Base-by-base conservation (phyloP, 495 filamentous ascomycete genomes). In the Xylaria acuta region DNA sequence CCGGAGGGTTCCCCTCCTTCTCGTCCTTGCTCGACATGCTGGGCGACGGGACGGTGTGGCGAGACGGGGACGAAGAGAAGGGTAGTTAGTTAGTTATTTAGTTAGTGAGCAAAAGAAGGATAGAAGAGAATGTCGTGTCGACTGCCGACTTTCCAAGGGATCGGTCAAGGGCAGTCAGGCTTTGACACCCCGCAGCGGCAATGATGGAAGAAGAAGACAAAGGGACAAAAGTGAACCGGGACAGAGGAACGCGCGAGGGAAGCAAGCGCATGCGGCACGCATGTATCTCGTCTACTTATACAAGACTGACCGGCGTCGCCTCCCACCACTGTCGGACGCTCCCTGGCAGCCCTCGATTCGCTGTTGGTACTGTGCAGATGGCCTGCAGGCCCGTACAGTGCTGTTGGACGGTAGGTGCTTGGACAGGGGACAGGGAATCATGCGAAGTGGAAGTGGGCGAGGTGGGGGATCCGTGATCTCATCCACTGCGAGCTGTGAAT, bases 11-110 rank as follows among this genome's bases (percentile, higher is more conserved):
- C 25, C 40, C 51, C 71, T 79, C 76, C 64, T 79, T 78, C 74
- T 79, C 77, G 62, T 79, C 74, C 63, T 75, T 76, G 72, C 70
- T 71, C 40, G 72, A 63, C 30, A 72, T 27, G 68, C 47, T 58
- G 16, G 74, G 41, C 59, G 67, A 66, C 34, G 54, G n/a, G 54
- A 49, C 20, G 47, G 22, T 27, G 51, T 53, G 34, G 60, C 34
- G 34, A 22, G 65, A 38, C 16, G 58, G 36, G 22, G 30, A 7
- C 27, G n/a, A 54, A 53, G 34, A 54, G 62, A 67, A 41, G 6
- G 14, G 64, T n/a, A n/a, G n/a, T n/a, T n/a, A n/a, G n/a, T n/a
- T n/a, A n/a, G n/a, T n/a, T n/a, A n/a, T n/a, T n/a, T n/a, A n/a
- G n/a, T n/a, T n/a, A n/a, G n/a, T n/a, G 51, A 41, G 53, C 22